Conservation (phyloP, 352 stramenopile genomes). For the Phytophthora parvispora region DNA sequence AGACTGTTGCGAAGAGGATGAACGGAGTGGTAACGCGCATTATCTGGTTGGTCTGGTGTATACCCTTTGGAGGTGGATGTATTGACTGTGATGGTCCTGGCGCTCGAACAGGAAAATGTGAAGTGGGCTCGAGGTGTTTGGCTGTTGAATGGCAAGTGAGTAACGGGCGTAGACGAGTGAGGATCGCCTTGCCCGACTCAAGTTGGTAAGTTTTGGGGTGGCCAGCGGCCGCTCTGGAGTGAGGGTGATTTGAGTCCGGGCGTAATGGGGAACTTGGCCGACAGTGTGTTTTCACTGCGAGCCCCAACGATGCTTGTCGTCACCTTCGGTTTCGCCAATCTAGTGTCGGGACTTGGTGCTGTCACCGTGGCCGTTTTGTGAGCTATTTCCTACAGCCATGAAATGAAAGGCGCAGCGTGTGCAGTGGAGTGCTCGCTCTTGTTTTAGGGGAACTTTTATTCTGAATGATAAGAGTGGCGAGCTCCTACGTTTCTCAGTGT, state of each 20-base stretch:
- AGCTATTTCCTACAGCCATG: too few relatives aligned
- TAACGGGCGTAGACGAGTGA: conserved; percentile 15
- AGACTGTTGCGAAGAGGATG: conserved; percentile 1
- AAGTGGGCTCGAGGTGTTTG: conserved; percentile 9
- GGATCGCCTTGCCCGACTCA: not conserved
- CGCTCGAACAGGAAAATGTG: conserved; percentile 30
- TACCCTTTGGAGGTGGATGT: not conserved
- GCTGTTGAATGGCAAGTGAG: conserved; percentile 2
- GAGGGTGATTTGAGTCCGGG: conserved; percentile 19
- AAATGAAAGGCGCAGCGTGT: too few relatives aligned
- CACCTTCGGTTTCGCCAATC: conserved; percentile 1
- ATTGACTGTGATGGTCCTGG: not conserved
- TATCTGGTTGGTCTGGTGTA: not conserved
- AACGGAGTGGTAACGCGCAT: conserved; percentile 9
- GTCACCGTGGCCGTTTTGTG: not conserved
- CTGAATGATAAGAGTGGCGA: not conserved
- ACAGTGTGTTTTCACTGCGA: not conserved
- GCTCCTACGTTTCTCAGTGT: not conserved
- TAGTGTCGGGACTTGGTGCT: not conserved
- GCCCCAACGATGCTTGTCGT: not conserved
- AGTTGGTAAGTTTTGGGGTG: conserved; percentile 8
- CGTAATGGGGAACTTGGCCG: not conserved
- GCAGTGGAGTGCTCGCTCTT: not conserved
- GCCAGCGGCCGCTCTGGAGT: conserved; percentile 6
- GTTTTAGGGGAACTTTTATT: too few relatives aligned